Conservation (phyloP, 331 rosid species). For the Acacia concinna region DNA sequence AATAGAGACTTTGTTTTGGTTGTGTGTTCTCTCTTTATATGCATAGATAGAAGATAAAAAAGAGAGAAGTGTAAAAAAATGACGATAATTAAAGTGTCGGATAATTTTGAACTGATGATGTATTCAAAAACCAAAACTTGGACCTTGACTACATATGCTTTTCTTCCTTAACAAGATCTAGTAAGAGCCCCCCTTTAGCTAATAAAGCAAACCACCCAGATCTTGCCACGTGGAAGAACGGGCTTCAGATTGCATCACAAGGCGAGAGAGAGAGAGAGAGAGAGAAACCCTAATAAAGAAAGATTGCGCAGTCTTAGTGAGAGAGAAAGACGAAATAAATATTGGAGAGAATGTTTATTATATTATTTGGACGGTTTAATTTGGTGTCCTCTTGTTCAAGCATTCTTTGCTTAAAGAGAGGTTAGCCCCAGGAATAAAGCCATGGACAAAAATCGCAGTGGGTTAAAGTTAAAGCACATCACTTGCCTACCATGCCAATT, state of each 20-base stretch:
- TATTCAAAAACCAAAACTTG: slow-evolving; percentile 38
- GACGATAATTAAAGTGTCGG: slow-evolving; percentile 34
- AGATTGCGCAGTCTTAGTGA: not conserved
- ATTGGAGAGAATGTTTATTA: not conserved
- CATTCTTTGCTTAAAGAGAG: slow-evolving; percentile 88
- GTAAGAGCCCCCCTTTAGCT: slow-evolving; percentile 57
- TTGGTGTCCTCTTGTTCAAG: slow-evolving; percentile 63
- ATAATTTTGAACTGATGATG: slow-evolving; percentile 39
- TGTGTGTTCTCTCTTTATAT: slow-evolving; percentile 26
- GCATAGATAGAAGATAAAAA: slow-evolving; percentile 35
- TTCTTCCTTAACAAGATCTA: slow-evolving; percentile 71
- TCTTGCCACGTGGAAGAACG: slow-evolving; percentile 46
- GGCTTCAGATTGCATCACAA: slow-evolving; percentile 5
- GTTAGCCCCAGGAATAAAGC: slow-evolving; percentile 81
- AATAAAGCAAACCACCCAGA: slow-evolving; percentile 41
- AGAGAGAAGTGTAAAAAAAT: slow-evolving; percentile 13
- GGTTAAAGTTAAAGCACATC: slow-evolving; percentile 60
- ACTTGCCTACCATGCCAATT: slow-evolving; percentile 42
- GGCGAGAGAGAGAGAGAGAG: slow-evolving; percentile 31
- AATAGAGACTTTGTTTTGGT: not conserved
- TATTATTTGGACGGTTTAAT: slow-evolving; percentile 28
- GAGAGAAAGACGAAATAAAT: slow-evolving; percentile 34
- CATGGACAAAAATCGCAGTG: slow-evolving; percentile 46
- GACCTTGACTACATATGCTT: slow-evolving; percentile 70
- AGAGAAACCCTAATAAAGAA: not conserved